A percentile compares a stretch with the other conserved stretches of the same genome.
Evolutionary conservation across 108 stramenopile genomes (phyloP).

Genomic region (Aureococcus anophagefferens): DNA sequence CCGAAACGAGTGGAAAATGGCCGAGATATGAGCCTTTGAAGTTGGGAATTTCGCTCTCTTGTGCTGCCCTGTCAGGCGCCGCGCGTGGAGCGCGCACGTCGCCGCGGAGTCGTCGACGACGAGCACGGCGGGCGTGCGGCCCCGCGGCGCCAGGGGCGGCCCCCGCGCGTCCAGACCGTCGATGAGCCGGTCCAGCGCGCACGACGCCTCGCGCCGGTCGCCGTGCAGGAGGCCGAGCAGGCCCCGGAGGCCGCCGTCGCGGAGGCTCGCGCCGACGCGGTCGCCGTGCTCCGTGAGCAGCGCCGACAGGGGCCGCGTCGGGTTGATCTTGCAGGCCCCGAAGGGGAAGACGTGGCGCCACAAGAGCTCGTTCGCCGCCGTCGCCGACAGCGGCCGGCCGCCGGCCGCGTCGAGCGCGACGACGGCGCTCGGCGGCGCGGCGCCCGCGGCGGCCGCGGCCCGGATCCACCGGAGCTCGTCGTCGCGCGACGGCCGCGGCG

Average conservation of each 20-base stretch:
- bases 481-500: no score
- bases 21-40: no score
- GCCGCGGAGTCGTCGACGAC: not conserved
- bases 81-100: not conserved
- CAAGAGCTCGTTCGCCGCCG: not conserved
- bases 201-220: not conserved
- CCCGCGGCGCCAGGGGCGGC: no score
- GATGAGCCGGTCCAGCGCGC: not conserved
- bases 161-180: not conserved
- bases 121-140: not conserved
- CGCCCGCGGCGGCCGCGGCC: no score
- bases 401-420: no score
- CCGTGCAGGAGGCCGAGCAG: not conserved
- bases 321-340: not conserved
- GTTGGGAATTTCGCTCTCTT: no score
- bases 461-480: no score
- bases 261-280: not conserved
- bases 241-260: not conserved
- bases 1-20: no score
- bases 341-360: not conserved
- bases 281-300: not conserved
- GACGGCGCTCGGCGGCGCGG: no score
- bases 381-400: no score
- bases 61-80: no score
- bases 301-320: not conserved